These are phyloP conservation scores for Kockiozyma suomiensis DNA, from an alignment of 805 yeast genomes.

Conservation along the genomic window DNA sequence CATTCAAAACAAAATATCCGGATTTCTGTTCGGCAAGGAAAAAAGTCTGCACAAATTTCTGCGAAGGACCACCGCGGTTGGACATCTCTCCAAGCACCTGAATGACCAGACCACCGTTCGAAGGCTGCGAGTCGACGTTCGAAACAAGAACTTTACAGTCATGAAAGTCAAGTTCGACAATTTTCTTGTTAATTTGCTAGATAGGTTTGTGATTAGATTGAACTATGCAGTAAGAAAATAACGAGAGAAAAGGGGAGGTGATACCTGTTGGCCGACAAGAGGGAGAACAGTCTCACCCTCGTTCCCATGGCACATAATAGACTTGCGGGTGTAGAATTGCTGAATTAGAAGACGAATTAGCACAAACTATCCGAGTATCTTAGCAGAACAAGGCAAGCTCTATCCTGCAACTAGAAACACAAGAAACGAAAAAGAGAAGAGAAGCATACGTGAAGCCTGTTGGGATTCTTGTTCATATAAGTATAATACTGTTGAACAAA, in stretches of 20 bases:
- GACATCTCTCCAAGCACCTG: constrained; percentile 49
- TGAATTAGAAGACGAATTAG: not conserved
- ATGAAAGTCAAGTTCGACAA: constrained; percentile 40
- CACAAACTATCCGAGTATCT: too few relatives aligned
- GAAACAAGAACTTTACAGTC: constrained; percentile 45
- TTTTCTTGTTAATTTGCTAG: constrained; percentile 40
- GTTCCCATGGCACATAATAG: constrained; percentile 44
- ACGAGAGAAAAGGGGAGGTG: not conserved
- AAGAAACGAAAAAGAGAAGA: not conserved
- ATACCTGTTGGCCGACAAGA: constrained; percentile 39
- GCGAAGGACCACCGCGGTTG: constrained; percentile 39
- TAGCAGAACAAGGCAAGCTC: not conserved
- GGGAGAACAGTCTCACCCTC: constrained; percentile 43
- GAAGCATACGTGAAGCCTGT: constrained; percentile 38
- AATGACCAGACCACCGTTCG: constrained; percentile 43
- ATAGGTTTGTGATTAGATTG: not conserved
- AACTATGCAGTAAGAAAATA: not conserved
- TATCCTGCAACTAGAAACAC: not conserved
- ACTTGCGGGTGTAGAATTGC: constrained; percentile 43
- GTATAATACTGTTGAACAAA: constrained; percentile 48
- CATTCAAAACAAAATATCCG: constrained; percentile 45
- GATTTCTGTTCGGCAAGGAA: constrained; percentile 42
- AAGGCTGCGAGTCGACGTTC: constrained; percentile 44
- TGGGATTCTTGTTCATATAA: constrained; percentile 41
- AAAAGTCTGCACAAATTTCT: constrained; percentile 48